A percentile compares a stretch with the other conserved stretches of the same genome.
Evolutionary conservation across 257 asterid genomes (phyloP).

Genomic region (Avicennia marina): DNA sequence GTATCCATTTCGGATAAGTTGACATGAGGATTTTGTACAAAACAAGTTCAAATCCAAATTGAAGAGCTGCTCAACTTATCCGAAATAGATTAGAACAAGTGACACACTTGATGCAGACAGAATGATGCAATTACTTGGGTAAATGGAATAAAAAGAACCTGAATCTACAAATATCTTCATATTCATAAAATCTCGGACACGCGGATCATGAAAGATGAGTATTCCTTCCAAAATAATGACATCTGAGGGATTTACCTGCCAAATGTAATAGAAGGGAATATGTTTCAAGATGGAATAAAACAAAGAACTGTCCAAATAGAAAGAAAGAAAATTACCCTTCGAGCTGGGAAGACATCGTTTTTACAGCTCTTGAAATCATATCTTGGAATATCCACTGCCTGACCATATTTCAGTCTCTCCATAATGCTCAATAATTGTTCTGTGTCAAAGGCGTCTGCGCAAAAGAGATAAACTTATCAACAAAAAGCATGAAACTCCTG

Average conservation of each 20-base stretch:
- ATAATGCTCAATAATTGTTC: conserved; percentile 59
- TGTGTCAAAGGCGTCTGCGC: conserved; percentile 82
- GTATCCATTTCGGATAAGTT: too few relatives aligned
- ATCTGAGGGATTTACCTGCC: conserved; percentile 95
- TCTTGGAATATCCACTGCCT: conserved; percentile 91
- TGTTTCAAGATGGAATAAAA: conserved; percentile 1
- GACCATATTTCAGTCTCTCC: conserved; percentile 77
- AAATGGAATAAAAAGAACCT: conserved; percentile 50
- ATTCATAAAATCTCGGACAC: conserved; percentile 82
- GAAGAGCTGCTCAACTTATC: conserved; percentile 3
- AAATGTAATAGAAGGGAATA: conserved; percentile 19
- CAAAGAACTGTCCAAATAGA: not conserved
- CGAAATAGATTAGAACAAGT: not conserved
- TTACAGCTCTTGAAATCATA: conserved; percentile 89
- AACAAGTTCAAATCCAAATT: not conserved
- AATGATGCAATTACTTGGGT: conserved; percentile 9
- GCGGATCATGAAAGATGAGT: conserved; percentile 88
- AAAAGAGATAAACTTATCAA: conserved; percentile 15
- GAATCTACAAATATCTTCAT: conserved; percentile 99
- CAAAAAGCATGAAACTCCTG: conserved; percentile 1
- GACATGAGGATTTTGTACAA: not conserved
- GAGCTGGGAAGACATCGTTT: conserved; percentile 59
- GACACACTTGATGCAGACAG: too few relatives aligned
- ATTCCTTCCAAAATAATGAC: conserved; percentile 97
- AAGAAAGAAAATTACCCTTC: conserved; percentile 59